These are phyloP conservation scores for Xylaria sp. DNA, from an alignment of 2,329 filamentous ascomycete genomes.

Conservation along the genomic window DNA sequence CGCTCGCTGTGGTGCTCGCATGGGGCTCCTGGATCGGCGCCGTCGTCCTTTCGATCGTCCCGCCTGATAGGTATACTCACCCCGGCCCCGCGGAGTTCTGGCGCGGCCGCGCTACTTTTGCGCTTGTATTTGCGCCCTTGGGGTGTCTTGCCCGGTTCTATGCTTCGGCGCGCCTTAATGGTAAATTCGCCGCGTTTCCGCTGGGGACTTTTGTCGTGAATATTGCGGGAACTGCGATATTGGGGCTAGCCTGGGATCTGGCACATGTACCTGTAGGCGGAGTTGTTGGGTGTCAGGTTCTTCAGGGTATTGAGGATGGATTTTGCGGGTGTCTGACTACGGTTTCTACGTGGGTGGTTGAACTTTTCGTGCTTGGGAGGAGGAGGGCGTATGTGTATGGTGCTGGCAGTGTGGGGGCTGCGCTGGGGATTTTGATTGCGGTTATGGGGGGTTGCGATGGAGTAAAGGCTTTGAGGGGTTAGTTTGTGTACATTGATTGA, in stretches of 20 bases:
- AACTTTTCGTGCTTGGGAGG: constrained; percentile 58
- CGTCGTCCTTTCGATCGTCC: constrained; percentile 72
- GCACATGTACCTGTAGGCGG: constrained; percentile 67
- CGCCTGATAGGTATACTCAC: constrained; percentile 60
- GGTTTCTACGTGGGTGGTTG: constrained; percentile 69
- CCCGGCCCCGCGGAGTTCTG: constrained; percentile 60
- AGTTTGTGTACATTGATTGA: constrained; percentile 43
- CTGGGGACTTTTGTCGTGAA: constrained; percentile 88
- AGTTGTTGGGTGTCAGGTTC: constrained; percentile 68
- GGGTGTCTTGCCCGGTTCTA: constrained; percentile 82
- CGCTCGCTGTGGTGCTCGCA: constrained; percentile 65
- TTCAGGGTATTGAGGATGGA: constrained; percentile 70
- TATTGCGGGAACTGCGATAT: constrained; percentile 73
- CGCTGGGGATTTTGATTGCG: constrained; percentile 65
- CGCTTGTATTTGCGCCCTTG: constrained; percentile 80
- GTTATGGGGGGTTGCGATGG: constrained; percentile 82
- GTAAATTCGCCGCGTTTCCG: constrained; percentile 70
- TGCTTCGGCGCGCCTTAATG: constrained; percentile 72
- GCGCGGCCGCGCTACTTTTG: constrained; percentile 77
- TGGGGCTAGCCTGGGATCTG: constrained; percentile 80
- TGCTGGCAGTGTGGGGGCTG: constrained; percentile 61
- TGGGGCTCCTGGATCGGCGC: constrained; percentile 81
- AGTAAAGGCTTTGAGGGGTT: constrained; percentile 59
- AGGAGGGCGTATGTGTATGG: constrained; percentile 72
- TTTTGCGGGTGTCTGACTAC: constrained; percentile 72